Evolutionary conservation across 2,329 filamentous ascomycete genomes (phyloP), one percentile per base, ranked within the genome.

Genomic region (Zasmidium cellare): DNA sequence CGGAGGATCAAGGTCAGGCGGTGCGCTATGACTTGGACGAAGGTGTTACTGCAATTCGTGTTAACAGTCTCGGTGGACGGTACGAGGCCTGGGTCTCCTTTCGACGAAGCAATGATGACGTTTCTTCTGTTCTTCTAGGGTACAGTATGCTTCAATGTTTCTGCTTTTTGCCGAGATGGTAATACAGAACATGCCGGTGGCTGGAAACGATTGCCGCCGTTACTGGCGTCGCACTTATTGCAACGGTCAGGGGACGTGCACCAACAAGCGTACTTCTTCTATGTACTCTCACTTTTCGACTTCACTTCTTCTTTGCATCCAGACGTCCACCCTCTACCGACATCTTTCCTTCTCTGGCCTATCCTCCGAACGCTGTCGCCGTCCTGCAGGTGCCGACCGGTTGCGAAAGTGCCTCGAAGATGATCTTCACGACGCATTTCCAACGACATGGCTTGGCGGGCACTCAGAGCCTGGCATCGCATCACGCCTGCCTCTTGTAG

Each of bases 1-100:
- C 19, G 46, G 53, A 14, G 46, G 53, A 9, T 41, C n/a, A 14
- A 18, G 25, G 18, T 54, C 51, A 12, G 53, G 45, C 12, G 53
- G 53, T 38, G 44, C 53, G 3, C 28, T 48, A 3, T 55, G 22
- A 46, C 7, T 28, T 28, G 25, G 11, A 11, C 25, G 25, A 28
- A 6, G 11, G 25, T 11, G 11, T 28, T 28, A 28, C 11, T 28
- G 25, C 25, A 28, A 11, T 11, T 28, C 25, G 25, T 11, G 11
- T 6, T 5, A 11, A 28, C 25, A 28, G n/a, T n/a, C n/a, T n/a
- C n/a, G n/a, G n/a, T n/a, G n/a, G n/a, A n/a, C n/a, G n/a, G n/a
- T n/a, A n/a, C n/a, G n/a, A n/a, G n/a, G n/a, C n/a, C n/a, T n/a
- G n/a, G n/a, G n/a, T n/a, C n/a, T n/a, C n/a, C n/a, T n/a, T n/a